Evolutionary conservation across 2,329 filamentous ascomycete genomes (phyloP).

Genomic region (Diaporthe batatas): DNA sequence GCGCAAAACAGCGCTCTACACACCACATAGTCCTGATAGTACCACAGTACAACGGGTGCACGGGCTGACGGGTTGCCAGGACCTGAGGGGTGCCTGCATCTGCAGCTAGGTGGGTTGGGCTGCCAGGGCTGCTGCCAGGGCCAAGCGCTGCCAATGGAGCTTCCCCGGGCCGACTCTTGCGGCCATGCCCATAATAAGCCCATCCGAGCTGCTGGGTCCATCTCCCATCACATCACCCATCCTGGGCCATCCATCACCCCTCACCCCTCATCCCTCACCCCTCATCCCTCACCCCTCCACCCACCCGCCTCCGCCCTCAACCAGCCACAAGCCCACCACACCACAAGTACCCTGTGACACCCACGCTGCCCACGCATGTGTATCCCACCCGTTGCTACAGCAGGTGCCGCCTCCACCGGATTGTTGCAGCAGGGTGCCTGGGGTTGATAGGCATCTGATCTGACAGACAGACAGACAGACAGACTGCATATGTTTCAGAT

Average conservation of each 20-base stretch:
- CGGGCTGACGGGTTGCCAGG: too few relatives aligned
- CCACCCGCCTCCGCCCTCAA: not conserved
- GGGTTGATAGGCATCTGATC: not conserved
- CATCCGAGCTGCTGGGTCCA: slow-evolving; percentile 25
- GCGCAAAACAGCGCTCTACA: slow-evolving; percentile 33
- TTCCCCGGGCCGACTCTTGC: slow-evolving; percentile 23
- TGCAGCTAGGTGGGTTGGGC: not conserved
- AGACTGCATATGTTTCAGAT: slow-evolving; percentile 20
- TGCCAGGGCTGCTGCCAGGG: too few relatives aligned
- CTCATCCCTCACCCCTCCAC: not conserved
- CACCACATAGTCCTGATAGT: too few relatives aligned
- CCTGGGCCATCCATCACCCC: too few relatives aligned
- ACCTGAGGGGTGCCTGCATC: slow-evolving; percentile 9
- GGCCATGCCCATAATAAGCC: not conserved
- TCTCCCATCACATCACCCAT: too few relatives aligned
- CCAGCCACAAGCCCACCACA: not conserved
- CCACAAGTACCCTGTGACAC: not conserved
- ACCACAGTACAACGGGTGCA: too few relatives aligned
- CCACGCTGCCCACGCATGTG: not conserved
- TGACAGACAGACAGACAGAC: too few relatives aligned
- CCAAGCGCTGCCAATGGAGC: not conserved
- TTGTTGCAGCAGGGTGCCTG: not conserved
- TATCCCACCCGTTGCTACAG: slow-evolving; percentile 26
- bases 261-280: not conserved
- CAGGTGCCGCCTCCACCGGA: not conserved